These are phyloP conservation scores for Lactarius indigo DNA, from an alignment of 768 basidiomycete species.

Conservation along the genomic window DNA sequence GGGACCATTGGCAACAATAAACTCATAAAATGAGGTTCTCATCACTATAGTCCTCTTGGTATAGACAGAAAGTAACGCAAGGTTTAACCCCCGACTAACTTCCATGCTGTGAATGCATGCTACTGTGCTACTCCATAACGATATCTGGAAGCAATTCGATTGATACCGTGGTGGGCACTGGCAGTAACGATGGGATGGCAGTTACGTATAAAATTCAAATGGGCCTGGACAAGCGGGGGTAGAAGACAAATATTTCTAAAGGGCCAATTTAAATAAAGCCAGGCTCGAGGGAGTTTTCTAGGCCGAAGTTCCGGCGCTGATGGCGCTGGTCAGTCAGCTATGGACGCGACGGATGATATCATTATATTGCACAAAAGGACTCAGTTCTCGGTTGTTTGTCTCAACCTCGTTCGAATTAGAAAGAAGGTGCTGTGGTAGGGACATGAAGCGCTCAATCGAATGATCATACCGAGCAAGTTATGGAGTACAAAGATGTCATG, in stretches of 20 bases:
- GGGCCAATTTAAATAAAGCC: neutral
- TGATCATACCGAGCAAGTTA: too few relatives aligned
- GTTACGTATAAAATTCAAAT: neutral
- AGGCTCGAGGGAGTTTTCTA: neutral
- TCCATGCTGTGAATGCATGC: neutral
- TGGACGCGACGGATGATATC: neutral
- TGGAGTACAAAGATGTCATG: too few relatives aligned
- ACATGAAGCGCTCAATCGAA: neutral
- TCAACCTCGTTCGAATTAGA: neutral
- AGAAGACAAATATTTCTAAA: neutral
- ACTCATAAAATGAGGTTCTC: conserved; percentile 1
- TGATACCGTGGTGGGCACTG: neutral
- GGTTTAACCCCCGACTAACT: neutral
- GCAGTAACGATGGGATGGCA: neutral
- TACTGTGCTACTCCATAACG: neutral
- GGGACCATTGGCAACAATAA: conserved; percentile 7
- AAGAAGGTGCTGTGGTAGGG: neutral
- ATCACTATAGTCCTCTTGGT: neutral
- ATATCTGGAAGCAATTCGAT: neutral
- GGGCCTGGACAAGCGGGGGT: neutral
- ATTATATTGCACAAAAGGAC: neutral
- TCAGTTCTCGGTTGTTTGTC: neutral
- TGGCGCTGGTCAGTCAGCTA: neutral
- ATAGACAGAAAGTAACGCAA: neutral
- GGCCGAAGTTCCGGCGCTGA: neutral